Percentiles rank a stretch among this genome's conserved stretches.
These are phyloP conservation scores for Solanum sejunctum DNA, from an alignment of 257 asterid genomes.

Conservation along the genomic window DNA sequence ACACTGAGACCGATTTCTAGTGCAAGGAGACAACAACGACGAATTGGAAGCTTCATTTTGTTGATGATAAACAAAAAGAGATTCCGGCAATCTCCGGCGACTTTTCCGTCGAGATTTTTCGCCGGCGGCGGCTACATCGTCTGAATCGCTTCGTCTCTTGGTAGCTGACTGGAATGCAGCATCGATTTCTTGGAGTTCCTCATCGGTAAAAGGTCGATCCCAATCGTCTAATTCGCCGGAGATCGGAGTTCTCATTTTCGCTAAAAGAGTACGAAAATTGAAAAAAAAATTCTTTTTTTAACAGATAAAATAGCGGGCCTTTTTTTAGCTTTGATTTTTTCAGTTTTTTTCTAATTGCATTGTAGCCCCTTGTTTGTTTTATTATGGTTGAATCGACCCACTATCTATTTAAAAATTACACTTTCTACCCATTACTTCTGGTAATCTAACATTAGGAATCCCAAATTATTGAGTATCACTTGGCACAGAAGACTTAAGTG, in stretches of 20 bases:
- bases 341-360: background rate
- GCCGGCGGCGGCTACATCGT: background rate
- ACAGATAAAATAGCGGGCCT: background rate
- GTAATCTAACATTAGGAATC: background rate
- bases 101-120: conserved; percentile 8
- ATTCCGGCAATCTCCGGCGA: conserved; percentile 68
- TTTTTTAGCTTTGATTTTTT: background rate
- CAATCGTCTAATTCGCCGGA: conserved; percentile 16
- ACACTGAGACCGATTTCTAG: conserved; percentile 9
- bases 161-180: conserved; percentile 30
- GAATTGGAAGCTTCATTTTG: conserved; percentile 8
- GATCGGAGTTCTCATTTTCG: background rate
- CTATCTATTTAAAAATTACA: background rate
- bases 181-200: conserved; percentile 64
- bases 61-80: conserved; percentile 38
- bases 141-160: conserved; percentile 14
- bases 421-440: background rate
- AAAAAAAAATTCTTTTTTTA: no score
- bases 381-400: background rate
- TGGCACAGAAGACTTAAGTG: no score
- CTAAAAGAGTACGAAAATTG: background rate
- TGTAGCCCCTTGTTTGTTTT: background rate
- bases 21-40: conserved; percentile 20
- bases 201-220: conserved; percentile 65
- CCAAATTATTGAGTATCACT: background rate